Evolutionary conservation across 805 yeast genomes (phyloP).

Genomic region (Candida jianshihensis): DNA sequence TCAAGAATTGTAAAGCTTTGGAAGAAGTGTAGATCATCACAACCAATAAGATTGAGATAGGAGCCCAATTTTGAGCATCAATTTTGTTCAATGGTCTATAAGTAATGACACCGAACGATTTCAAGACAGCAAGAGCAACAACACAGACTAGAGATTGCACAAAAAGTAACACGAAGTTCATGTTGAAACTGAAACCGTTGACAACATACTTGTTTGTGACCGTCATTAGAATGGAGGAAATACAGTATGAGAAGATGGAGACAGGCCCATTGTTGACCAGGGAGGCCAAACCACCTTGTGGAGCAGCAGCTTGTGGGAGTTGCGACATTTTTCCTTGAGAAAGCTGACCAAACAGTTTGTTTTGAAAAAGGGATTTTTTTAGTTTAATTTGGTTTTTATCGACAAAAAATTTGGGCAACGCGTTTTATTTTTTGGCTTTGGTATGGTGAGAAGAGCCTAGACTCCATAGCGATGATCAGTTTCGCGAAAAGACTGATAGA

Average conservation of each 20-base stretch:
- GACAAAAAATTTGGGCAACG: no score
- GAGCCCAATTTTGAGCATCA: conserved; percentile 95
- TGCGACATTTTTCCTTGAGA: conserved; percentile 5
- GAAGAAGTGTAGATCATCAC: conserved; percentile 94
- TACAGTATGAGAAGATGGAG: conserved; percentile 80
- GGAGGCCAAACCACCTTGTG: conserved; percentile 20
- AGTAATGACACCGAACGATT: conserved; percentile 67
- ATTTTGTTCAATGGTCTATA: conserved; percentile 79
- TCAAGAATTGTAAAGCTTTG: conserved; percentile 84
- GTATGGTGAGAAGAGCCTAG: no score
- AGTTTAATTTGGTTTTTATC: not conserved
- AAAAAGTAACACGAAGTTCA: conserved; percentile 85
- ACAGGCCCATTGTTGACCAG: conserved; percentile 45
- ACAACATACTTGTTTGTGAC: conserved; percentile 94
- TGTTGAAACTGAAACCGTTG: conserved; percentile 57
- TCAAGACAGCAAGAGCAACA: conserved; percentile 62
- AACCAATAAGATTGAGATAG: conserved; percentile 84
- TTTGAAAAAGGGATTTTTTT: not conserved
- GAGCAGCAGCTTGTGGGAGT: conserved; percentile 17
- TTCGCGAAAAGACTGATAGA: no score
- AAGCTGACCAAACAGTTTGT: not conserved
- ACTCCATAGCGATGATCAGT: no score
- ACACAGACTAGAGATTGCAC: conserved; percentile 85
- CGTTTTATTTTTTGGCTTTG: no score
- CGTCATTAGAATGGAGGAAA: conserved; percentile 94